Base-by-base conservation (phyloP, 257 asterid species). In the Gardenia jasminoides region DNA sequence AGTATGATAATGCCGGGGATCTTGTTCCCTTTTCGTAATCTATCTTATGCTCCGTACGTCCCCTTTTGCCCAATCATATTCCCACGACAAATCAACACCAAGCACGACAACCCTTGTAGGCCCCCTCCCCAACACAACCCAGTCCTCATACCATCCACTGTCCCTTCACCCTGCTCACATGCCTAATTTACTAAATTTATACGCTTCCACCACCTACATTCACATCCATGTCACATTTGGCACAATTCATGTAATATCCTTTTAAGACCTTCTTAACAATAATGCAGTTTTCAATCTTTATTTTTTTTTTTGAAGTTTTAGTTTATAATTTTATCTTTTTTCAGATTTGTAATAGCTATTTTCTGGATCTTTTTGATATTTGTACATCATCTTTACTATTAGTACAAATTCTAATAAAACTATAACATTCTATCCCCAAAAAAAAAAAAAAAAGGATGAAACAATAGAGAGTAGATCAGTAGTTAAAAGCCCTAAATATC, bases 31-130 rank as follows among this genome's bases (percentile, higher is more conserved):
- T 80, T 74, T 69, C 54, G 79, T 76, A 67, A 82, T 79, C 77
- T 75, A 82, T 67, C 59, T 56, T 72, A 78, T 54, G 56, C 69
- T 86, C 89, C 88, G 89, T 86, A 87, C 87, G 61, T 56, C 67
- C 76, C 69, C 83, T 84, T 82, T 84, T 80, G 41, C 79, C 80
- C 90, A 86, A 88, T 92, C 92, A 87, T 86, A 92, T 76, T 86
- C 81, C 72, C 70, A 76, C 71, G 76, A 74, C 83, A 83, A 79
- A 83, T 82, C 62, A 87, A 88, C 84, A 75, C 84, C 43, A 81
- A 86, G 85, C 86, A 87, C 88, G 81, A 88, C 88, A 80, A 82
- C 78, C 80, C 59, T 75, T 79, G 92, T 86, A 84, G 92, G 91
- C 81, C 89, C 91, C 22, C 30, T 80, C 71, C 65, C 43, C 64